Evolutionary conservation across 495 filamentous ascomycete genomes (phyloP).

Genomic region (Podospora conica): DNA sequence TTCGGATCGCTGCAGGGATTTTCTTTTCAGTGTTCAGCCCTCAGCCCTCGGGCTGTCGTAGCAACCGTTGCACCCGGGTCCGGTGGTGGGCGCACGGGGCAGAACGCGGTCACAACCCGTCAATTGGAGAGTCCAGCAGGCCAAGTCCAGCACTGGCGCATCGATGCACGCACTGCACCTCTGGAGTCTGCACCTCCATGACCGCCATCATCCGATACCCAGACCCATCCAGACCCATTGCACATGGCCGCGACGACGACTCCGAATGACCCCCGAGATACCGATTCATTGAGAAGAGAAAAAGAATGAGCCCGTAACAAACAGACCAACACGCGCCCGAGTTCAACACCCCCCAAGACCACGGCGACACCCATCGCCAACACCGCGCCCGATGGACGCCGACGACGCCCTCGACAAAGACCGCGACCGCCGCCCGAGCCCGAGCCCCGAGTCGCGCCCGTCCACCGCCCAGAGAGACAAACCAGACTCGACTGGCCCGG

Average conservation of each 20-base stretch:
- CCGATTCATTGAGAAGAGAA: too few species aligned
- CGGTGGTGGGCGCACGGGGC: constrained; percentile 8
- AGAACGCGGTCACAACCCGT: constrained; percentile 7
- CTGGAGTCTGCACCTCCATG: neutral
- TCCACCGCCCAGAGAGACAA: constrained; percentile 16
- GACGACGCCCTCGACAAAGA: constrained; percentile 9
- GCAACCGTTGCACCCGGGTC: constrained; percentile 3
- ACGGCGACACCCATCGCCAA: neutral
- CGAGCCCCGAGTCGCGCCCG: constrained; percentile 20
- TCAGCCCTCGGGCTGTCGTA: constrained; percentile 8
- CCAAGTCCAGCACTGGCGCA: neutral
- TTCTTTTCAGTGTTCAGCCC: neutral
- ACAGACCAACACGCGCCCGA: neutral
- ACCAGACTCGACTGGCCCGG: neutral
- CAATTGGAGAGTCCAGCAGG: neutral
- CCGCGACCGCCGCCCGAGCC: neutral
- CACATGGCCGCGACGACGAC: neutral
- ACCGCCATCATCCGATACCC: neutral
- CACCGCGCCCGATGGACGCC: constrained; percentile 15
- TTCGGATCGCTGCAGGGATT: neutral
- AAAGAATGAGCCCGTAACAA: neutral
- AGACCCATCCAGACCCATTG: neutral
- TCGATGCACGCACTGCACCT: neutral
- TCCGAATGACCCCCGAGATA: neutral
- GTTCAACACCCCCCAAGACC: neutral